Percentiles rank a stretch among this genome's conserved stretches.
These are phyloP conservation scores for Botryotinia narcissicola DNA, from an alignment of 2,329 filamentous ascomycete species.

Conservation along the genomic window DNA sequence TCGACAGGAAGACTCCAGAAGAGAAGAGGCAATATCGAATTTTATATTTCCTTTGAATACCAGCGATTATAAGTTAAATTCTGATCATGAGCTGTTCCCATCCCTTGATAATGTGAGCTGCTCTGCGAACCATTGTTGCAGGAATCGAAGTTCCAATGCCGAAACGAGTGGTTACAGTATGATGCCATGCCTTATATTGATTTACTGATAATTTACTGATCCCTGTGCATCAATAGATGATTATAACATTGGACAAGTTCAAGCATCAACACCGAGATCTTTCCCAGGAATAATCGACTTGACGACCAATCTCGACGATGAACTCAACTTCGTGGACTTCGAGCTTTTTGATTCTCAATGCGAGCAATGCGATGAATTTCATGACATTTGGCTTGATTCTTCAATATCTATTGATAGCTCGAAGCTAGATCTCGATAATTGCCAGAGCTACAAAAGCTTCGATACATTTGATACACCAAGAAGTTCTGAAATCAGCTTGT, in stretches of 20 bases:
- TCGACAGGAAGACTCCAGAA: neutral
- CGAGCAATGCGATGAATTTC: neutral
- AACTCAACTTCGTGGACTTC: neutral
- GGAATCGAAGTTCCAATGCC: neutral
- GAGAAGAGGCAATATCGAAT: neutral
- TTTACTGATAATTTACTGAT: neutral
- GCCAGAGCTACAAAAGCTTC: neutral
- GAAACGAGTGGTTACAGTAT: neutral
- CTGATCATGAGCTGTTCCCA: neutral
- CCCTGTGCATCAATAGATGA: neutral
- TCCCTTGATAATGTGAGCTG: neutral
- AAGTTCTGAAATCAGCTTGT: neutral
- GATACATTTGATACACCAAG: constrained; percentile 8
- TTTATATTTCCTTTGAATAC: too few species aligned
- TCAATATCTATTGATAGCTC: neutral
- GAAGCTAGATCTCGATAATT: neutral
- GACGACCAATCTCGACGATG: neutral
- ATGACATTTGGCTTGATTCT: neutral
- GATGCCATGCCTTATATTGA: neutral
- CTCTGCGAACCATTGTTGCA: neutral
- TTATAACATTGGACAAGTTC: neutral
- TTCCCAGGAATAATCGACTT: neutral
- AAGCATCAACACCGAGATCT: neutral
- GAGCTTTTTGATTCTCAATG: neutral
- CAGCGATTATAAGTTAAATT: too few species aligned